Conservation (phyloP, 148 eudicot genomes). For the Vaccinium vitisidaea region DNA sequence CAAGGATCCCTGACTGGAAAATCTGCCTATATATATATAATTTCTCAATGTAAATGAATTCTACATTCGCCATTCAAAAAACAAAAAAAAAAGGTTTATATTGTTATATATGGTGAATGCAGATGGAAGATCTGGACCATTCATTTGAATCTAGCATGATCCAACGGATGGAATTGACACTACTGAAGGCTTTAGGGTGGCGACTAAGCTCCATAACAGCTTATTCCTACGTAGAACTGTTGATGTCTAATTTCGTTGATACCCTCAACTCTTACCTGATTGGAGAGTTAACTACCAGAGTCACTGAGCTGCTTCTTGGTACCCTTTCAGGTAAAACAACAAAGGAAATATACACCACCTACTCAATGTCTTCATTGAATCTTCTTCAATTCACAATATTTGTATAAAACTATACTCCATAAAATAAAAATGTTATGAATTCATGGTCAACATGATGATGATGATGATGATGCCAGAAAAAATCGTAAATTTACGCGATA, state of each 20-base stretch:
- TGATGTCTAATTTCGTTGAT: constrained; percentile 14
- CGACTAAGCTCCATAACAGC: constrained; percentile 28
- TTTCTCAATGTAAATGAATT: neutral
- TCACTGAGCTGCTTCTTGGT: constrained; percentile 22
- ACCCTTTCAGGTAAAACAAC: constrained; percentile 29
- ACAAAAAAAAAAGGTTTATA: neutral
- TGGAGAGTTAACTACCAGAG: constrained; percentile 12
- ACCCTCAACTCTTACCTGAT: constrained; percentile 1
- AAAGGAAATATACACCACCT: neutral
- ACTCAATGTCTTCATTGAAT: neutral
- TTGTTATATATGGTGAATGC: neutral
- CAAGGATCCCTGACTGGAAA: too few relatives aligned
- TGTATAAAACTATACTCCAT: too few relatives aligned
- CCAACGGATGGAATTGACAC: constrained; percentile 37
- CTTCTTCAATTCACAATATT: too few relatives aligned
- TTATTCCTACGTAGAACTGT: constrained; percentile 30
- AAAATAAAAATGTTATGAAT: too few relatives aligned
- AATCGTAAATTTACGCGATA: too few relatives aligned
- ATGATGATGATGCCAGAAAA: too few relatives aligned
- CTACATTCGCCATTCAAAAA: too few relatives aligned
- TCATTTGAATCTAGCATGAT: constrained; percentile 28
- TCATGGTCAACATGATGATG: too few relatives aligned
- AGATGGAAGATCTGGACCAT: constrained; percentile 30
- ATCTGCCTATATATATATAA: too few relatives aligned
- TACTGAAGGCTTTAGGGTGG: constrained; percentile 37